Base-by-base conservation (phyloP, 2,329 filamentous ascomycete genomes). In the Huntiella savannae region DNA sequence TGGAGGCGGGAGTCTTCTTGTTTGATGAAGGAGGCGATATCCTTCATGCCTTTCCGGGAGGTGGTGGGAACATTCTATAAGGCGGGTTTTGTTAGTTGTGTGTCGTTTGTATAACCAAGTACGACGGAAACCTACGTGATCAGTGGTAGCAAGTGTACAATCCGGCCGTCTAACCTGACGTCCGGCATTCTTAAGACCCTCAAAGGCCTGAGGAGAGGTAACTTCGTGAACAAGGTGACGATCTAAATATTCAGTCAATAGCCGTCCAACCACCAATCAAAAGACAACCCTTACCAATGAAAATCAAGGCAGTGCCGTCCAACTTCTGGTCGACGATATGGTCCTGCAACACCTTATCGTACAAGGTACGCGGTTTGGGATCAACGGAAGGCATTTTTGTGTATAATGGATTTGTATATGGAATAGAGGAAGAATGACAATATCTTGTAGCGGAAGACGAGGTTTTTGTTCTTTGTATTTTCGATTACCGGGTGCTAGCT, bases 161-260 rank as follows among this genome's bases (percentile, higher is more conserved):
- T 98, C 91, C 50, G 88, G 87, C 66, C 91, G 75, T 64, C 91
- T 79, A 52, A 98, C 87, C 63, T 78, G 76, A 52, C 91, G 79
- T 53, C 77, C 77, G 43, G 91, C 87, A 63, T 93, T 94, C 61
- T 80, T 82, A 46, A 96, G 75, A 44, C 88, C 88, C 62, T 98
- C 91, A 57, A 96, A 98, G 41, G 91, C 91, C 84, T 96, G 91
- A 52, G 91, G 91, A 56, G 88, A 95, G 56, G 91, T 98, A 61
- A 98, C 91, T 70, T 98, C 91, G 62, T 98, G 91, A 52, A 96
- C 87, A 52, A 98, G 73, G 70, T 98, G 91, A 62, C 91, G 76
- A 66, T 93, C 85, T 87, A 43, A 15, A 35, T 12, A 22, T 33
- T 15, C n/a, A 17, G 13, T 33, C 22, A 12, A 41, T 38, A 11